These are phyloP conservation scores for Ascochyta clinopodiicola DNA, from an alignment of 2,329 filamentous ascomycete species.

Conservation along the genomic window DNA sequence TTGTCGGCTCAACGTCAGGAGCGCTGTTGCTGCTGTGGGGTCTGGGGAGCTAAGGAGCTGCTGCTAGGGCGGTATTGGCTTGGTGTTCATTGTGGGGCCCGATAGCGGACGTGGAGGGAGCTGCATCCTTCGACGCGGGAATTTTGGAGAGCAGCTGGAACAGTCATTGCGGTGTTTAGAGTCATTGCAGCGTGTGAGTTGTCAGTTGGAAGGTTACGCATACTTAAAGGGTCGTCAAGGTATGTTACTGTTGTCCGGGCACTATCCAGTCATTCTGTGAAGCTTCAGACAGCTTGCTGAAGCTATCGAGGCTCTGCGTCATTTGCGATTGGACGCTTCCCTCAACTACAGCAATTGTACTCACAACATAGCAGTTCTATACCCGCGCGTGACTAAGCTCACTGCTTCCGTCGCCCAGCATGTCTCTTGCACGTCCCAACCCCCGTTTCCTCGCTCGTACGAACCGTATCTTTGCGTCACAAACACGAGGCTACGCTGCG, in stretches of 20 bases:
- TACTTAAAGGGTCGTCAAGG: not conserved
- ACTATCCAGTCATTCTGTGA: not conserved
- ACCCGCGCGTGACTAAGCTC: not conserved
- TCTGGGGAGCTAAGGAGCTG: not conserved
- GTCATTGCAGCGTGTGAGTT: slow-evolving; percentile 22
- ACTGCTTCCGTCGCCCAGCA: slow-evolving; percentile 11
- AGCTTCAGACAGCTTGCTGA: not conserved
- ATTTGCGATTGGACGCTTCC: slow-evolving; percentile 10
- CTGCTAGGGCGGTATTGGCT: slow-evolving; percentile 17
- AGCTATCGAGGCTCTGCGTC: slow-evolving; percentile 15
- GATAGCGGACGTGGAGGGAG: slow-evolving; percentile 26
- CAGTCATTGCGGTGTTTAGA: slow-evolving; percentile 10
- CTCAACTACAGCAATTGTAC: slow-evolving; percentile 4
- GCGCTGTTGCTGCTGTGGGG: slow-evolving; percentile 23
- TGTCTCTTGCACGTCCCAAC: slow-evolving; percentile 42
- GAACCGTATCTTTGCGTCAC: slow-evolving; percentile 37
- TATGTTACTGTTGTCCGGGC: not conserved
- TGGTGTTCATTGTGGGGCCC: slow-evolving; percentile 12
- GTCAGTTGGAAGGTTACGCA: slow-evolving; percentile 19
- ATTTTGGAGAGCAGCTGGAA: slow-evolving; percentile 3
- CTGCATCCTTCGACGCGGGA: slow-evolving; percentile 2
- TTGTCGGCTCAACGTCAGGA: slow-evolving; percentile 28
- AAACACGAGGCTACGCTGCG: slow-evolving; percentile 64
- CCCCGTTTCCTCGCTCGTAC: slow-evolving; percentile 36
- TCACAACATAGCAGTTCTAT: slow-evolving; percentile 6